Evolutionary conservation across 1,284 basidiomycete species (phyloP).

Genomic region (Moesziomyces sp.): DNA sequence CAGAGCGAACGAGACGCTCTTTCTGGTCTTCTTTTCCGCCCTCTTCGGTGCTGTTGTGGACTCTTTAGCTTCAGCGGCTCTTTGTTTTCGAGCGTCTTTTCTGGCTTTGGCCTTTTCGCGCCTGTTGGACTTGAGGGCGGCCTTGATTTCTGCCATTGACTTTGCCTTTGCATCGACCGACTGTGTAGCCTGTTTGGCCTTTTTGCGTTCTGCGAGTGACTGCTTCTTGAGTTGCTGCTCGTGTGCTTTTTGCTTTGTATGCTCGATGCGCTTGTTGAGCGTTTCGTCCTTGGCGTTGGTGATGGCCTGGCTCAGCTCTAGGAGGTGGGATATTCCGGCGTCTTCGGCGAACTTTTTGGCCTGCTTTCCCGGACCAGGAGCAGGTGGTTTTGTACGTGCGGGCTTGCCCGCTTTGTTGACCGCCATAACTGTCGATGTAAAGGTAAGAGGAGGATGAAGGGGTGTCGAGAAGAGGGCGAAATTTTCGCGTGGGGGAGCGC

Average conservation of each 20-base stretch:
- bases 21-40: constrained; percentile 9
- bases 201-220: constrained; percentile 1
- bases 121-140: constrained; percentile 21
- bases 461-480: neutral
- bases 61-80: neutral
- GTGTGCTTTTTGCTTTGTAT: constrained; percentile 16
- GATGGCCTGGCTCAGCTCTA: constrained; percentile 40
- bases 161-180: constrained; percentile 5
- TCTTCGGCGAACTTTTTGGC: constrained; percentile 37
- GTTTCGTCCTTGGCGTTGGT: constrained; percentile 12
- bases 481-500: too few relatives aligned
- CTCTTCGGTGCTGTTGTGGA: neutral
- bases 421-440: neutral
- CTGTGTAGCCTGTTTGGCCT: constrained; percentile 4
- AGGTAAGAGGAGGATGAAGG: neutral
- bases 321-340: constrained; percentile 29
- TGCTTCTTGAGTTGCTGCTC: constrained; percentile 17
- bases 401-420: neutral
- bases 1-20: constrained; percentile 39
- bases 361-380: constrained; percentile 12
- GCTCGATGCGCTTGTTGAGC: constrained; percentile 11
- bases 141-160: constrained; percentile 44
- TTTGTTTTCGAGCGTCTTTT: constrained; percentile 22
- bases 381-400: neutral
- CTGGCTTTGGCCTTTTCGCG: constrained; percentile 27